Percentiles rank a stretch among this genome's conserved stretches.
These are phyloP conservation scores for Schoenoplectus tabernaemontani DNA, from an alignment of 202 grass and related monocot species.

Conservation along the genomic window DNA sequence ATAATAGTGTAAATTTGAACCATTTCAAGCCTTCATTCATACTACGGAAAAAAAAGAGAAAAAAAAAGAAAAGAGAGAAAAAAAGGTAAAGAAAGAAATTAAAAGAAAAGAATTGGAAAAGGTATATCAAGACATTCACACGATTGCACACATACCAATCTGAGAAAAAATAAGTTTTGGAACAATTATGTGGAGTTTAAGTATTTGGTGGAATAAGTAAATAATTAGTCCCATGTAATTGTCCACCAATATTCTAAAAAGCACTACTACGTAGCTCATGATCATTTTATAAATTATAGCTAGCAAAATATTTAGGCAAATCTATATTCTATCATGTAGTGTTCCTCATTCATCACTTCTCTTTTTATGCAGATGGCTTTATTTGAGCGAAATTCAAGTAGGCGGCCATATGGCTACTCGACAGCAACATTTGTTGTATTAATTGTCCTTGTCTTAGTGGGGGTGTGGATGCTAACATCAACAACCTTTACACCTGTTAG, in stretches of 20 bases:
- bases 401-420: slow-evolving; percentile 50
- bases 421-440: slow-evolving; percentile 49
- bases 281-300: background rate
- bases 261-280: background rate
- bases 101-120: background rate
- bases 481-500: slow-evolving; percentile 35
- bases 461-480: slow-evolving; percentile 65
- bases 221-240: background rate
- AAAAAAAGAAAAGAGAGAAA: background rate
- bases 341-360: background rate
- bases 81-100: background rate
- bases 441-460: slow-evolving; percentile 62
- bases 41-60: background rate
- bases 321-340: background rate
- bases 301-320: background rate
- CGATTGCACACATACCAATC: background rate
- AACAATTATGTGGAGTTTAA: slow-evolving; percentile 2
- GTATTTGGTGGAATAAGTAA: background rate
- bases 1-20: background rate
- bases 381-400: slow-evolving; percentile 54
- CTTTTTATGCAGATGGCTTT: slow-evolving; percentile 46
- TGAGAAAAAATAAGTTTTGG: background rate
- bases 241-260: background rate
- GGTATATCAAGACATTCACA: background rate
- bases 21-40: background rate